Base-by-base conservation (phyloP, 306 rosid genomes). In the Luffa acutangula region DNA sequence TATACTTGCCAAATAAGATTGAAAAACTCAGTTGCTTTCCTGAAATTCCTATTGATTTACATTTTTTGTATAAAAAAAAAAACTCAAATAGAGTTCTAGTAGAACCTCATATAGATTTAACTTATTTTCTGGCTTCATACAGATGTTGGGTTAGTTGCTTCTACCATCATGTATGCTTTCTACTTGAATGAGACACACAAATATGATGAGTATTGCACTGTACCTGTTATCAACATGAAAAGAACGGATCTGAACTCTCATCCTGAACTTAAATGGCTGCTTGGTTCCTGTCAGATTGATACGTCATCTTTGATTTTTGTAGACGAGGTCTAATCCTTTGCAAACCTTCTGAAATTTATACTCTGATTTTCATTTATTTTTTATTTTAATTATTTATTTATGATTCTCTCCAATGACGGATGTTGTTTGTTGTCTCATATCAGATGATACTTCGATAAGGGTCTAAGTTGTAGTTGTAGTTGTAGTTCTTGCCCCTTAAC, bases 201-300 rank as follows among this genome's bases (percentile, higher is more conserved):
- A 75, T 76, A 33, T 11, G 83, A 89, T 39, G 83, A 88, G 58
- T 83, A 86, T 69, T 92, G 91, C 92, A 87, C 90, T 2, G 85
- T 92, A 43, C 97, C 98, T 70, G 83, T 92, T 84, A 88, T 94
- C 87, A 94, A 88, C 89, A 88, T 89, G 81, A 87, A 88, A 84
- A 83, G 96, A 83, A 80, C 80, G 43, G 92, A 84, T 81, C 91
- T 92, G 43, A 82, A 62, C 52, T 89, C 94, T 56, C 92, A 83
- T 86, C 88, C 87, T 78, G 94, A 89, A 80, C 89, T 94, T 78
- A 89, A 86, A 79, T 94, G 98, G 97, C 83, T 94, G 84, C 89
- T 94, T 73, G 91, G 83, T 80, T 94, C 96, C 53, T 94, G 96
- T 85, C 94, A 86, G 82, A 89, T 93, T 79, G 91, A 93, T 81